Base-by-base conservation (phyloP, 495 filamentous ascomycete species). In the Podospora tetraspora region DNA sequence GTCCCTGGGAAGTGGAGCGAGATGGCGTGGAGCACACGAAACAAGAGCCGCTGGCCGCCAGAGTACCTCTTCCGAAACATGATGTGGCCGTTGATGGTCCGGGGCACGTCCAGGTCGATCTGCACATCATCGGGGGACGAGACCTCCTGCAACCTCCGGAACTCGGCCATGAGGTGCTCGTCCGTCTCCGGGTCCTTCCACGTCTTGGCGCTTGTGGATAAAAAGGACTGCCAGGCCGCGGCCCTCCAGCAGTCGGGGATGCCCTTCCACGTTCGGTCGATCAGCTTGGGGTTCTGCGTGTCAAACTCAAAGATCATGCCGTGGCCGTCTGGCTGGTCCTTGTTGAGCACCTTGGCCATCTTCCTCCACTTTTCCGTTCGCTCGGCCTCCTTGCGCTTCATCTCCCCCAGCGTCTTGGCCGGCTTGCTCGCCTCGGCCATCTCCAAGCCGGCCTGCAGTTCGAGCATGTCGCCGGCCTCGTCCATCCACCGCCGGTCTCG, bases 51-150 rank as follows among this genome's bases (percentile, higher is more conserved):
- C 77, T 99, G 95, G 0, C 94, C 94, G 66, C 90, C 90, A 12
- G 93, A 89, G 81, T 99, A 99, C 32, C 96, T 84, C 65, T 88
- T 85, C 24, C 95, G 88, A 75, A 99, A 99, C 96, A 99, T 97
- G 74, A 99, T 94, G 78, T 99, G 95, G 70, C 91, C 89, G 74
- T 88, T 94, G 75, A 99, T 96, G 9, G 95, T 99, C 61, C 95
- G 88, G 0, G 95, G 95, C 57, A 99, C 94, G 74, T 99, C 95
- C 27, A 97, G 88, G 77, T 99, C 95, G 70, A 99, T 99, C 75
- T 99, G 95, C 9, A 94, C 90, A 75, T 99, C 95, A 74, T 99
- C 95, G 0, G 93, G 88, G 7, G 90, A 96, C 43, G 86, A 86
- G 59, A 88, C 78, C 10, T 89, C 83, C 66, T 92, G 87, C 30